phyloP scores from a whole-genome alignment of 768 basidiomycete species.

The Botryobasidium botryosum region DNA sequence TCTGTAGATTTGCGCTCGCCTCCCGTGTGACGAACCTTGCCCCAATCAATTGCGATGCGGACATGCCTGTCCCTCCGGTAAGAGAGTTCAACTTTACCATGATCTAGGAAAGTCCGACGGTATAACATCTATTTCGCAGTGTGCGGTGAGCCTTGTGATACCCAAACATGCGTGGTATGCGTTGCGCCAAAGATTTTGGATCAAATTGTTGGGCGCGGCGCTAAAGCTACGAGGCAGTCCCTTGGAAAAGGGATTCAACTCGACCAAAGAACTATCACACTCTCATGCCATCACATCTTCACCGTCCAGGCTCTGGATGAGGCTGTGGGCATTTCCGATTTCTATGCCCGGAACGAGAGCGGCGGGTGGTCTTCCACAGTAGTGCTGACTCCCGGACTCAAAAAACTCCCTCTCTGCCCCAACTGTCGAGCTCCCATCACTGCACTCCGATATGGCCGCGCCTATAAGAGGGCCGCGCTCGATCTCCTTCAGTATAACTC shows the following conservation, averaged over 20 bases:
- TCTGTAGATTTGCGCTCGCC: conserved; percentile 44
- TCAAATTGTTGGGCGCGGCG: too few relatives aligned
- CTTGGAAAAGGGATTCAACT: conserved; percentile 21
- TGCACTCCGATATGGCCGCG: conserved; percentile 40
- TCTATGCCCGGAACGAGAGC: conserved; percentile 29
- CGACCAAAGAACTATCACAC: conserved; percentile 42
- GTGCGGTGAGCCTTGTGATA: too few relatives aligned
- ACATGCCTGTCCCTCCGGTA: conserved; percentile 52
- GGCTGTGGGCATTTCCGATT: conserved; percentile 31
- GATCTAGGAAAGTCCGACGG: too few relatives aligned
- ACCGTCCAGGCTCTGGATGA: conserved; percentile 60
- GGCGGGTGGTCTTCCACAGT: conserved; percentile 29
- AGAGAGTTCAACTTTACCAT: too few relatives aligned
- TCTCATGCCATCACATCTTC: conserved; percentile 45
- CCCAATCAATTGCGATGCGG: conserved; percentile 34
- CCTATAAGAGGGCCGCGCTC: conserved; percentile 42
- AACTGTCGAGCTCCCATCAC: conserved; percentile 42
- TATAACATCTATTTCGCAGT: too few relatives aligned
- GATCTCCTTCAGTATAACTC: conserved; percentile 52
- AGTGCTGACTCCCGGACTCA: conserved; percentile 29
- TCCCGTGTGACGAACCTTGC: conserved; percentile 47
- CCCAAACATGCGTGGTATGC: conserved; percentile 32
- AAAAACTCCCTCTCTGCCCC: conserved; percentile 39
- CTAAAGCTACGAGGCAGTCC: too few relatives aligned
- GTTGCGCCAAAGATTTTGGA: too few relatives aligned